Percentiles rank a stretch among this genome's conserved stretches.
phyloP scores from a whole-genome alignment of 441 rosid species.

The Biscutella laevigata region DNA sequence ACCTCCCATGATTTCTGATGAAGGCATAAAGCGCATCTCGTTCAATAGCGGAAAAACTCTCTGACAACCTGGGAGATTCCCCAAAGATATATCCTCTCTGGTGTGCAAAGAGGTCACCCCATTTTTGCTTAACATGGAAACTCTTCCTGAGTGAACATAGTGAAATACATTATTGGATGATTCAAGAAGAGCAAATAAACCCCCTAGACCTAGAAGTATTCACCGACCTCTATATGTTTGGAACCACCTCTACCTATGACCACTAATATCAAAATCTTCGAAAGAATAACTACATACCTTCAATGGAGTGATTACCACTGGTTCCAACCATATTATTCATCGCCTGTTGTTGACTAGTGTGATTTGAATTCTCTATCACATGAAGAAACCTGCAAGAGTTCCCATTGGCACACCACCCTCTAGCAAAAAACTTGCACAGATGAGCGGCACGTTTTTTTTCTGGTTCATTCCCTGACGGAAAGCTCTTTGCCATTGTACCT shows the following conservation, averaged over 20 bases:
- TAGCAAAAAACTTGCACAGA: conserved; percentile 64
- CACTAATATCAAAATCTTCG: conserved; percentile 19
- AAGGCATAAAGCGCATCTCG: conserved; percentile 31
- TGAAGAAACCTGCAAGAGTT: conserved; percentile 76
- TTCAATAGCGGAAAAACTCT: too few species aligned
- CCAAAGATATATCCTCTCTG: conserved; percentile 29
- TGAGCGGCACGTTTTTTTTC: conserved; percentile 50
- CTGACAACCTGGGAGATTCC: conserved; percentile 24
- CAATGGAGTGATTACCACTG: conserved; percentile 27
- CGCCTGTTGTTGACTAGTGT: conserved; percentile 24
- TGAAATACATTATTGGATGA: background rate
- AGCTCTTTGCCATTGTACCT: conserved; percentile 31
- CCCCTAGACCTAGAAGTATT: background rate
- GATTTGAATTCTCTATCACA: conserved; percentile 31
- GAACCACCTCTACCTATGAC: background rate
- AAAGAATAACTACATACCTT: conserved; percentile 44
- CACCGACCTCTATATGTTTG: background rate
- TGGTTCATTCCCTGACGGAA: conserved; percentile 31
- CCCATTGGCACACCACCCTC: conserved; percentile 89
- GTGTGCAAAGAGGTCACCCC: background rate
- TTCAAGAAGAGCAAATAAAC: background rate
- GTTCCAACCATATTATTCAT: conserved; percentile 29
- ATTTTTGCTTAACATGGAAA: conserved; percentile 1
- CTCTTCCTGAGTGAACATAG: conserved; percentile 16
- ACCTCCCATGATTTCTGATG: conserved; percentile 29